phyloP scores from a whole-genome alignment of 2,329 filamentous ascomycete species.

The Aureobasidium zeae region DNA sequence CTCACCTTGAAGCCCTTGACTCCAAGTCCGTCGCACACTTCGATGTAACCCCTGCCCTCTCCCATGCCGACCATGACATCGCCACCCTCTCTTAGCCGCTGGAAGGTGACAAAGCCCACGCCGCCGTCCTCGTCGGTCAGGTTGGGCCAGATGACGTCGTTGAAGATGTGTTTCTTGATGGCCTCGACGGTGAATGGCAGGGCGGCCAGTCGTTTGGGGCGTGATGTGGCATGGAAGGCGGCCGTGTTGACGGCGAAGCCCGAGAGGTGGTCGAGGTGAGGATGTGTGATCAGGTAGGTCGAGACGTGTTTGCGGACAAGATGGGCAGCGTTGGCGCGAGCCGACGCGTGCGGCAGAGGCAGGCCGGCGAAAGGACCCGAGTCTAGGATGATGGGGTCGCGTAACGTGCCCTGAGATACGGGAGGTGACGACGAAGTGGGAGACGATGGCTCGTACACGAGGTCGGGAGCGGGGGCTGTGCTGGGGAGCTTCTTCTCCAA shows the following conservation, averaged over 20 bases:
- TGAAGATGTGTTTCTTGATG: conserved; percentile 91
- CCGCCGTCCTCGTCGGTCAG: conserved; percentile 92
- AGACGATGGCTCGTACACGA: conserved; percentile 15
- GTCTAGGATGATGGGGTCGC: conserved; percentile 44
- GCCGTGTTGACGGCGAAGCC: conserved; percentile 92
- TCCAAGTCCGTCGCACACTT: conserved; percentile 80
- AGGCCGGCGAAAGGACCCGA: conserved; percentile 72
- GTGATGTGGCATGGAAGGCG: conserved; percentile 63
- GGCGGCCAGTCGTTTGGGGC: conserved; percentile 76
- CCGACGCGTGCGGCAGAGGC: conserved; percentile 54
- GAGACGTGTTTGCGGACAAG: conserved; percentile 73
- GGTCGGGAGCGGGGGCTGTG: conserved; percentile 21
- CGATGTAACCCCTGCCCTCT: conserved; percentile 71
- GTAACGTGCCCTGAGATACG: conserved; percentile 10
- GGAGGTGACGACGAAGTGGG: conserved; percentile 22
- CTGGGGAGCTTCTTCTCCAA: conserved; percentile 50
- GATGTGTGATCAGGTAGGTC: conserved; percentile 86
- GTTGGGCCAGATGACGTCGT: conserved; percentile 97
- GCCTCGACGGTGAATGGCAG: conserved; percentile 83
- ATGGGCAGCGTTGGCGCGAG: conserved; percentile 70
- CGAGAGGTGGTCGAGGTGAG: conserved; percentile 90
- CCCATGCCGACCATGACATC: conserved; percentile 76
- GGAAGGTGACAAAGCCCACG: conserved; percentile 83
- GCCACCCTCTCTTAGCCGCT: conserved; percentile 78
- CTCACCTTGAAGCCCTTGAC: conserved; percentile 81